phyloP scores from a whole-genome alignment of 108 stramenopile genomes.

The Pseudonitzschia pungens region DNA sequence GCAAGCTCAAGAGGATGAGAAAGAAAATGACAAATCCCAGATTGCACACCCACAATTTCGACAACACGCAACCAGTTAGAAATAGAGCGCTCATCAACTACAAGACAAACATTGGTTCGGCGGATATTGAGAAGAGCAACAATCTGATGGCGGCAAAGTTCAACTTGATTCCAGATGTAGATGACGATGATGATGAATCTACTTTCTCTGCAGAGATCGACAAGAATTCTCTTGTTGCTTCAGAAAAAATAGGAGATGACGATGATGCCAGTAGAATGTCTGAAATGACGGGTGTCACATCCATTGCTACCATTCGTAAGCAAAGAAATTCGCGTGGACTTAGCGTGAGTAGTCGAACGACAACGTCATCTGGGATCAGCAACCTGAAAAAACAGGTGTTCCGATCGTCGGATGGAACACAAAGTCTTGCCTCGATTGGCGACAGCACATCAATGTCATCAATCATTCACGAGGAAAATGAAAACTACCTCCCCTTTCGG shows the following conservation, averaged over 20 bases:
- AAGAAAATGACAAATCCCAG: slow-evolving; percentile 38
- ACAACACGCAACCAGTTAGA: slow-evolving; percentile 26
- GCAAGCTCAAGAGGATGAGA: slow-evolving; percentile 31
- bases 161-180: slow-evolving; percentile 29
- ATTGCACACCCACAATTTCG: slow-evolving; percentile 20
- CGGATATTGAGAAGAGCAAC: slow-evolving; percentile 22
- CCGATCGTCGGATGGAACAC: slow-evolving; percentile 8
- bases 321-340: neutral
- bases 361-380: slow-evolving; percentile 27
- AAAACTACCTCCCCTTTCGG: slow-evolving; percentile 28
- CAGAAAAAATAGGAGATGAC: slow-evolving; percentile 22
- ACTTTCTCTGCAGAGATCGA: neutral
- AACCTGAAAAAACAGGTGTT: slow-evolving; percentile 41
- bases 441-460: slow-evolving; percentile 42
- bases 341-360: slow-evolving; percentile 26
- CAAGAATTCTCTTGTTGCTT: neutral
- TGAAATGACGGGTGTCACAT: slow-evolving; percentile 14
- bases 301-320: slow-evolving; percentile 38
- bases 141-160: slow-evolving; percentile 33
- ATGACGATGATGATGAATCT: slow-evolving; percentile 16
- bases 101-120: slow-evolving; percentile 20
- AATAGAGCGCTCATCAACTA: slow-evolving; percentile 31
- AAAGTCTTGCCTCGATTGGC: slow-evolving; percentile 15
- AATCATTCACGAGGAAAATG: slow-evolving; percentile 29
- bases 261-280: slow-evolving; percentile 28